Percentiles rank a stretch among this genome's conserved stretches.
These are phyloP conservation scores for Mycena vulgaris DNA, from an alignment of 768 basidiomycete genomes.

Conservation along the genomic window DNA sequence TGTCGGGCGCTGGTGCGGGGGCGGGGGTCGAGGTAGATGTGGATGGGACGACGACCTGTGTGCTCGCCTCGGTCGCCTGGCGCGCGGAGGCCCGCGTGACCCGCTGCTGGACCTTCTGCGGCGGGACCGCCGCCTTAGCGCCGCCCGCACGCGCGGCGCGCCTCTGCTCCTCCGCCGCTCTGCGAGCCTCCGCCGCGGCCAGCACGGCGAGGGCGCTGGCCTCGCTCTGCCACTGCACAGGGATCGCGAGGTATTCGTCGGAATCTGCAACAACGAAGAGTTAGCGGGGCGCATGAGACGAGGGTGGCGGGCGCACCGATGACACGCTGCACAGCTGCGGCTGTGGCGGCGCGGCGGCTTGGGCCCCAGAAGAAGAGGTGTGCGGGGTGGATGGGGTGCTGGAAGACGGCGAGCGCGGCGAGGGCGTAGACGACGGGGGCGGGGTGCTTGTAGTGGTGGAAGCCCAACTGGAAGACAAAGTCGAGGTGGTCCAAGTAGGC, in stretches of 20 bases:
- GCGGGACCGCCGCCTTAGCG: slow-evolving; percentile 14
- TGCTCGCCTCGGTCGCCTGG: neutral
- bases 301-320: slow-evolving; percentile 20
- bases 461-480: slow-evolving; percentile 36
- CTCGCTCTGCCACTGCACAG: slow-evolving; percentile 20
- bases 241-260: slow-evolving; percentile 17
- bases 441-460: slow-evolving; percentile 37
- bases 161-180: neutral
- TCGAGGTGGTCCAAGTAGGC: slow-evolving; percentile 55
- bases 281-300: neutral
- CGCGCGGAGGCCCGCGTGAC: slow-evolving; percentile 31
- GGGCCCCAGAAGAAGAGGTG: slow-evolving; percentile 79
- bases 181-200: slow-evolving; percentile 4
- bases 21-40: neutral
- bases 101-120: slow-evolving; percentile 25
- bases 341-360: slow-evolving; percentile 63
- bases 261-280: slow-evolving; percentile 16
- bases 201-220: slow-evolving; percentile 9
- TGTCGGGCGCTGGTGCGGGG: slow-evolving; percentile 1
- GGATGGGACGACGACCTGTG: neutral
- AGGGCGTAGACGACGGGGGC: slow-evolving; percentile 63
- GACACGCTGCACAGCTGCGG: slow-evolving; percentile 61
- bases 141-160: slow-evolving; percentile 19
- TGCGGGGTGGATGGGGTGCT: slow-evolving; percentile 66
- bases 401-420: slow-evolving; percentile 73